Conservation (phyloP, 345 rosid genomes). For the Citrus sinensis region DVS_A1.0 CM039169.1:2387501-2388000, state of each 20-base stretch:
- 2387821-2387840: not conserved
- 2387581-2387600: constrained; percentile 60
- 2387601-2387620: constrained; percentile 79
- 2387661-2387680: constrained; percentile 26
- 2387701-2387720: constrained; percentile 23
- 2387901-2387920: not conserved
- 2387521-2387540: not conserved
- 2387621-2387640: constrained; percentile 70
- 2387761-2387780: constrained; percentile 30
- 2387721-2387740: constrained; percentile 53
- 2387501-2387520: not conserved
- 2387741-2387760: constrained; percentile 71
- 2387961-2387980: not conserved
- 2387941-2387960: not conserved
- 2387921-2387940: not conserved
- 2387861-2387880: not conserved
- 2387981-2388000: not conserved
- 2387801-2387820: not conserved
- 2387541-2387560: constrained; percentile 31
- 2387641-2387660: constrained; percentile 27
- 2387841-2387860: not conserved
- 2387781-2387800: not conserved
- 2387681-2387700: constrained; percentile 15
- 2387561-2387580: constrained; percentile 27
- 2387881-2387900: not conserved